These are phyloP conservation scores for Polygonum aviculare DNA, from an alignment of 148 eudicot species.

Conservation along the genomic window DNA sequence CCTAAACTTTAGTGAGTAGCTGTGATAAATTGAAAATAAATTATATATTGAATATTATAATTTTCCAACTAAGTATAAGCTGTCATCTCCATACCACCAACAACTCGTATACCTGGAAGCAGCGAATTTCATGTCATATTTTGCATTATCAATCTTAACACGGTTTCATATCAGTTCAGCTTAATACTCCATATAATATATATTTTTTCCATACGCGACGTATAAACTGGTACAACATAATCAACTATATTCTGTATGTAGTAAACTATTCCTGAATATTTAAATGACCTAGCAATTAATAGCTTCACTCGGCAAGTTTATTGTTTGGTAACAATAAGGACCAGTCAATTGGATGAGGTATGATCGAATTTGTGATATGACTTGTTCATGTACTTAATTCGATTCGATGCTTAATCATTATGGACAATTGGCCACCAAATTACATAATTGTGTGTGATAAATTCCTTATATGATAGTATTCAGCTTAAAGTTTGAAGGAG, in stretches of 20 bases:
- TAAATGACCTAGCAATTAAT: not conserved
- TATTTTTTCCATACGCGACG: no score
- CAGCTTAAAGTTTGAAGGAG: no score
- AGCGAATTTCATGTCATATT: not conserved
- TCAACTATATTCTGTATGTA: no score
- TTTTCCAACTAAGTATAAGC: not conserved
- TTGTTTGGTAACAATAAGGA: not conserved
- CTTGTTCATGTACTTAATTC: not conserved
- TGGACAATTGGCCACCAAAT: not conserved
- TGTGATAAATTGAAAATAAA: no score
- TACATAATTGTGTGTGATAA: not conserved
- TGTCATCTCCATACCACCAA: not conserved
- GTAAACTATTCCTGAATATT: no score
- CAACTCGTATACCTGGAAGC: not conserved
- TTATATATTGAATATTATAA: not conserved
- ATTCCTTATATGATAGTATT: no score
- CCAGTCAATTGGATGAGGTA: not conserved
- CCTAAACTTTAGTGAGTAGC: not conserved
- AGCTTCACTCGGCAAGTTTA: not conserved
- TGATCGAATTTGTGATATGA: no score
- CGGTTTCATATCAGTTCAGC: not conserved
- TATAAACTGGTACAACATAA: no score
- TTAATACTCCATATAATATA: no score
- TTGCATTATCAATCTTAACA: not conserved
- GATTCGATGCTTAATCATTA: not conserved